phyloP scores from a whole-genome alignment of 176 grass and related monocot genomes.

The Cocos nucifera region DNA sequence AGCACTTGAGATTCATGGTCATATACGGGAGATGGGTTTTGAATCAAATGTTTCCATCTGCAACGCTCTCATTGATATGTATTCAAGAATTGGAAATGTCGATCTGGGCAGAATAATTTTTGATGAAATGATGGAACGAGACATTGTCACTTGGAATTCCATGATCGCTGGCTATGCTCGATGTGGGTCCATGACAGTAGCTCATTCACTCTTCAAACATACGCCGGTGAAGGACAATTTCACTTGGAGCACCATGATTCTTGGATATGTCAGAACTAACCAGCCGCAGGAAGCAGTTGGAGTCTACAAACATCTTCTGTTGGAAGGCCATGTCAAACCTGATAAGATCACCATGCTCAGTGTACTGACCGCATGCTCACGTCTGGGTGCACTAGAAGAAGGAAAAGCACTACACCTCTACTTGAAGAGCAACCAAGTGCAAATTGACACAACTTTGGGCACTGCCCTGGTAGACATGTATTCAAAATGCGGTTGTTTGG shows the following conservation, averaged over 20 bases:
- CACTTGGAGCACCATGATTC: constrained; percentile 7
- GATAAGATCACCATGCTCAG: constrained; percentile 3
- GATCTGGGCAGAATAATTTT: not conserved
- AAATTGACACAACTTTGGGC: constrained; percentile 2
- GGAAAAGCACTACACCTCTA: constrained; percentile 3
- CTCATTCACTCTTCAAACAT: not conserved
- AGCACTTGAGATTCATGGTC: constrained; percentile 4
- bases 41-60: not conserved
- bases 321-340: not conserved
- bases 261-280: not conserved
- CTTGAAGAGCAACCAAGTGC: not conserved
- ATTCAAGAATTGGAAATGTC: constrained; percentile 1
- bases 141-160: constrained; percentile 4
- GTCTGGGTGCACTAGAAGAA: constrained; percentile 7
- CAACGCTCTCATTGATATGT: constrained; percentile 7
- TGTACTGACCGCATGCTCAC: not conserved
- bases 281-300: not conserved
- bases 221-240: not conserved
- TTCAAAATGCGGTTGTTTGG: not conserved
- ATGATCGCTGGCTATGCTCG: constrained; percentile 6
- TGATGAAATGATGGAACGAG: not conserved
- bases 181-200: not conserved
- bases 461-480: constrained; percentile 9
- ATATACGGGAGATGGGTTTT: not conserved
- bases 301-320: not conserved